Percentiles rank a stretch among this genome's conserved stretches.
Conservation (phyloP, 23 red algal genomes). For the Agarophyton chilense region DNA sequence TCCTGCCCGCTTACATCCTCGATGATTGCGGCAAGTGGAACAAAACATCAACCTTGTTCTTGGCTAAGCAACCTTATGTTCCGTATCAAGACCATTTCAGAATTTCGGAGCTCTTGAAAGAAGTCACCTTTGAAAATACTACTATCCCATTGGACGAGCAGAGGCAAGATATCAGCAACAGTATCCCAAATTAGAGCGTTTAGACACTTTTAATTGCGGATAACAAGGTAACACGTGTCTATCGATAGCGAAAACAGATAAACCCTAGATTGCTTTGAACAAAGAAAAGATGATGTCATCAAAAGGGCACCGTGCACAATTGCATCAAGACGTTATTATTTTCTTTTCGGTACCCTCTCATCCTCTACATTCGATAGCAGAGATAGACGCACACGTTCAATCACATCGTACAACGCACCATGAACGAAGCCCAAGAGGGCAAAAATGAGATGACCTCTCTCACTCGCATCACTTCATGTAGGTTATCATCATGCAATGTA, state of each 20-base stretch:
- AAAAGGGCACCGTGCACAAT: conserved; percentile 72
- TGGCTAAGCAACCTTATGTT: conserved; percentile 27
- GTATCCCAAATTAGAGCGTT: conserved; percentile 59
- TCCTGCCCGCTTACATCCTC: conserved; percentile 37
- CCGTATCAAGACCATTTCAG: conserved; percentile 21
- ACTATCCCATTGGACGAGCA: conserved; percentile 54
- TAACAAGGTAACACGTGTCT: conserved; percentile 48
- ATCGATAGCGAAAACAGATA: conserved; percentile 22
- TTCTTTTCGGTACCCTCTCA: background rate
- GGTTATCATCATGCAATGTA: conserved; percentile 74
- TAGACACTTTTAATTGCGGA: conserved; percentile 41
- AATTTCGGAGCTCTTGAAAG: conserved; percentile 19
- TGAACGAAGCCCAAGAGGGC: too few relatives aligned
- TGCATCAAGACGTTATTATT: conserved; percentile 5
- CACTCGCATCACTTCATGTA: conserved; percentile 82
- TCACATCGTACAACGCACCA: conserved; percentile 56
- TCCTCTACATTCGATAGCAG: conserved; percentile 29
- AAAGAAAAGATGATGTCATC: conserved; percentile 58
- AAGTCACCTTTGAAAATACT: conserved; percentile 27
- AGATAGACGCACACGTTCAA: conserved; percentile 34
- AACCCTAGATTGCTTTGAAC: conserved; percentile 19
- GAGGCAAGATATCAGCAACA: conserved; percentile 57
- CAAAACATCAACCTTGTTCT: conserved; percentile 61
- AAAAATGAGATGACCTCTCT: too few relatives aligned
- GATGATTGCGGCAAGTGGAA: conserved; percentile 70